Evolutionary conservation across 176 grass and related monocot genomes (phyloP).

Genomic region (Coix lacrymajobi): DNA sequence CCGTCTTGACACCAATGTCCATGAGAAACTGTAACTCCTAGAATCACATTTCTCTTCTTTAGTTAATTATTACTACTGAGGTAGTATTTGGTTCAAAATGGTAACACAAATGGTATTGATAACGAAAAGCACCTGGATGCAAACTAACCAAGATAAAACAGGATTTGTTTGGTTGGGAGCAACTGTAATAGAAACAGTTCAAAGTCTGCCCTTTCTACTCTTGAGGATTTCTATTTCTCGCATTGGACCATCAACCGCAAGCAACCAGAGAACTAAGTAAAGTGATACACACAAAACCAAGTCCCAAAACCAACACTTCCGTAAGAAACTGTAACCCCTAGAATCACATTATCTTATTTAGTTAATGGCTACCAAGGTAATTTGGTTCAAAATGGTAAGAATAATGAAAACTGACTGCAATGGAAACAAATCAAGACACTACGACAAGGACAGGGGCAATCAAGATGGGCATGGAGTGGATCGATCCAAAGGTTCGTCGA

Average conservation of each 20-base stretch:
- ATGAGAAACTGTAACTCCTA: not conserved
- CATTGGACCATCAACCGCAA: not conserved
- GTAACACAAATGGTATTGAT: no score
- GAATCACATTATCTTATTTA: not conserved
- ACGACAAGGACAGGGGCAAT: not conserved
- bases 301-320: not conserved
- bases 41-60: not conserved
- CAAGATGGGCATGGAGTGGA: no score
- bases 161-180: not conserved
- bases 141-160: not conserved
- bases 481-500: no score
- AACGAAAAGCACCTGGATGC: not conserved
- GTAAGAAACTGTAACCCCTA: not conserved
- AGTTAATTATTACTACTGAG: not conserved
- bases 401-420: not conserved
- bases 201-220: not conserved
- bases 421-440: not conserved
- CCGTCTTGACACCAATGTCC: not conserved
- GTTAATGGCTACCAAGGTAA: not conserved
- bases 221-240: not conserved
- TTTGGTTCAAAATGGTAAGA: not conserved
- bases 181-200: not conserved
- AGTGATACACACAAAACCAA: not conserved
- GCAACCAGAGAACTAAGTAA: not conserved
- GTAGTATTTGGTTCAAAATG: not conserved